These are phyloP conservation scores for Sordaria brevicollis DNA, from an alignment of 495 filamentous ascomycete species.

Conservation along the genomic window DNA sequence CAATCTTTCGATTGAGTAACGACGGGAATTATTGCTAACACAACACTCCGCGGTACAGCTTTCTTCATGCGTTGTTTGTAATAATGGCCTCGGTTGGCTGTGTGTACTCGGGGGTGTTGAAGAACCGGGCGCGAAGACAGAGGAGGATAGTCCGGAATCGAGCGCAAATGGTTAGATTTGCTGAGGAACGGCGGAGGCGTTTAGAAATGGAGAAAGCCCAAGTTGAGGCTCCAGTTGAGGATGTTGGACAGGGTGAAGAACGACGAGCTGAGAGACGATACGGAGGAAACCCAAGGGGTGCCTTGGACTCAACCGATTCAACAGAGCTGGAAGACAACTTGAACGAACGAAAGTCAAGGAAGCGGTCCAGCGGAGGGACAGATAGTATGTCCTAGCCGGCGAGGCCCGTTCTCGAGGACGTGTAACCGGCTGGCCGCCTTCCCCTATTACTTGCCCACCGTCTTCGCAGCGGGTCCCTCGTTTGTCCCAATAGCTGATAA, in stretches of 20 bases:
- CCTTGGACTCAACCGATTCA: not conserved
- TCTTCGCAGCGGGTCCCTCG: not conserved
- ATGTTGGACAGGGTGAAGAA: not conserved
- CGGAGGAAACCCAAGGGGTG: not conserved
- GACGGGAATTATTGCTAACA: not conserved
- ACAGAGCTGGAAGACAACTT: not conserved
- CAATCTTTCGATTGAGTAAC: no score
- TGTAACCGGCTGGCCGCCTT: not conserved
- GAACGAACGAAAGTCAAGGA: not conserved
- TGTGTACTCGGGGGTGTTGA: conserved; percentile 1
- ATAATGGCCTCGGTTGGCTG: conserved; percentile 8
- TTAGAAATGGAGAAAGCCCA: not conserved
- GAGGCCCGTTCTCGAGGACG: no score
- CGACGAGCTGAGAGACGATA: no score
- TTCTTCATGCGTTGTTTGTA: conserved; percentile 13
- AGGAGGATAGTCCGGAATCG: conserved; percentile 4
- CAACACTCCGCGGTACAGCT: not conserved
- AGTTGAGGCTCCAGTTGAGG: not conserved
- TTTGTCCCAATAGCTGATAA: not conserved
- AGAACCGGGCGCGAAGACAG: not conserved
- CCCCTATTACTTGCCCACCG: not conserved
- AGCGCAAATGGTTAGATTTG: conserved; percentile 14
- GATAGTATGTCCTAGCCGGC: not conserved
- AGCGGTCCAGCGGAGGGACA: not conserved
- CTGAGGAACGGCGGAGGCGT: not conserved